A percentile compares a stretch with the other conserved stretches of the same genome.
These are phyloP conservation scores for Blastobotrys proliferans DNA, from an alignment of 1,139 yeast genomes.

Conservation along the genomic window DNA sequence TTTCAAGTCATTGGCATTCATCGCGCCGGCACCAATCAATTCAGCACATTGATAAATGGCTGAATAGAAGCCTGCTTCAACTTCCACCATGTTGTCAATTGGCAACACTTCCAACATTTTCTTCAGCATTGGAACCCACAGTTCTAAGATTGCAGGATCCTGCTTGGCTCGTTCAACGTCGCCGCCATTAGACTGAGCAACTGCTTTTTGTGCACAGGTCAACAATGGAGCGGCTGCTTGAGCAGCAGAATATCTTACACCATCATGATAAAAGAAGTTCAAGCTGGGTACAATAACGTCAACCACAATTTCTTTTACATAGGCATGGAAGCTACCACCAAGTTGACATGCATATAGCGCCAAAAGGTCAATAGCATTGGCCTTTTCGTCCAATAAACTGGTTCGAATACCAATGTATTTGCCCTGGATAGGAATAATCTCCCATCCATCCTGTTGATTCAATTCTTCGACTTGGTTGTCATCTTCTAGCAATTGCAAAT, in stretches of 20 bases:
- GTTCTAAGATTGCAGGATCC: slow-evolving; percentile 46
- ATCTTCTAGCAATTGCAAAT: slow-evolving; percentile 76
- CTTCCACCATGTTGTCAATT: slow-evolving; percentile 80
- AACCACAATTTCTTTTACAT: slow-evolving; percentile 71
- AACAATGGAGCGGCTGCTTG: slow-evolving; percentile 75
- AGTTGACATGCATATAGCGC: slow-evolving; percentile 84
- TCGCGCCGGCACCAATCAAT: slow-evolving; percentile 56
- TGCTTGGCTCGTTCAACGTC: slow-evolving; percentile 44
- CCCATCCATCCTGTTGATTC: slow-evolving; percentile 90
- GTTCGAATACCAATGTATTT: slow-evolving; percentile 94
- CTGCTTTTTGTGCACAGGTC: slow-evolving; percentile 46
- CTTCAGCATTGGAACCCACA: slow-evolving; percentile 71
- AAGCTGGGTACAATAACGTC: slow-evolving; percentile 85
- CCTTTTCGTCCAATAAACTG: slow-evolving; percentile 86
- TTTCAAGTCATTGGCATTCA: slow-evolving; percentile 55
- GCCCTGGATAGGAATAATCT: slow-evolving; percentile 85
- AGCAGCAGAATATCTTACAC: slow-evolving; percentile 88
- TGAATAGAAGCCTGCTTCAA: slow-evolving; percentile 71
- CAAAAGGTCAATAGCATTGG: slow-evolving; percentile 82
- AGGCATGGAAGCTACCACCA: slow-evolving; percentile 77
- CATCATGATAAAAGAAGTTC: slow-evolving; percentile 89
- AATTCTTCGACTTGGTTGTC: slow-evolving; percentile 83
- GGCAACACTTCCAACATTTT: slow-evolving; percentile 66
- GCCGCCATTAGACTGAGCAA: slow-evolving; percentile 23
- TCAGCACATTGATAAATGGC: slow-evolving; percentile 67